Conservation (phyloP, 2,329 filamentous ascomycete species). For the Botrytis tulipae region DNA sequence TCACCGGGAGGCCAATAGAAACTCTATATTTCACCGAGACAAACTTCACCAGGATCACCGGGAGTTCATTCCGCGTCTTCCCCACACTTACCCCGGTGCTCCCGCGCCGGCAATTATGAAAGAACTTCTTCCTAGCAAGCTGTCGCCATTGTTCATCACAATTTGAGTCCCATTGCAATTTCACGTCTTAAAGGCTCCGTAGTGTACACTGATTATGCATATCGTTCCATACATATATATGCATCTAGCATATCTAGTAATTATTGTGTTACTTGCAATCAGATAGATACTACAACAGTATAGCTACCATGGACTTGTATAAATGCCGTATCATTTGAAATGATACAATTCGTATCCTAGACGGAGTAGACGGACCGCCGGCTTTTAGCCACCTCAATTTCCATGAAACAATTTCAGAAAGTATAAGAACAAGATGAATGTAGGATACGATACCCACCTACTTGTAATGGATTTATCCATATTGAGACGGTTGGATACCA, state of each 20-base stretch:
- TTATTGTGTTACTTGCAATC: neutral
- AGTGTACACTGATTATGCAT: neutral
- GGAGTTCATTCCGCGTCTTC: neutral
- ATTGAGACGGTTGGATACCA: neutral
- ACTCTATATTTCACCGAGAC: neutral
- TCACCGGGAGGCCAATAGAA: neutral
- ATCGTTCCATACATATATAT: neutral
- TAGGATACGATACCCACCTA: neutral
- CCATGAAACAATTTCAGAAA: neutral
- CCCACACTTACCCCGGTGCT: neutral
- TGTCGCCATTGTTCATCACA: neutral
- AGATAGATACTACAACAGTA: neutral
- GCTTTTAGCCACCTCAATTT: neutral
- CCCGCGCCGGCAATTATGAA: neutral
- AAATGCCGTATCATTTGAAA: neutral
- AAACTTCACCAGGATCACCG: neutral
- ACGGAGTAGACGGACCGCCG: neutral
- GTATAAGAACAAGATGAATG: neutral
- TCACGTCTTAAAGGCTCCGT: neutral
- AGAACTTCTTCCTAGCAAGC: neutral
- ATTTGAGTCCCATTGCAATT: neutral
- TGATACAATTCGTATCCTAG: neutral
- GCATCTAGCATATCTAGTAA: neutral
- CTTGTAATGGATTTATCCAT: neutral
- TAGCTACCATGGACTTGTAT: neutral